Percentiles rank a stretch among this genome's conserved stretches.
Evolutionary conservation across 1,284 basidiomycete species (phyloP).

Genomic region (Cutaneotrichosporon daszewskae): DNA sequence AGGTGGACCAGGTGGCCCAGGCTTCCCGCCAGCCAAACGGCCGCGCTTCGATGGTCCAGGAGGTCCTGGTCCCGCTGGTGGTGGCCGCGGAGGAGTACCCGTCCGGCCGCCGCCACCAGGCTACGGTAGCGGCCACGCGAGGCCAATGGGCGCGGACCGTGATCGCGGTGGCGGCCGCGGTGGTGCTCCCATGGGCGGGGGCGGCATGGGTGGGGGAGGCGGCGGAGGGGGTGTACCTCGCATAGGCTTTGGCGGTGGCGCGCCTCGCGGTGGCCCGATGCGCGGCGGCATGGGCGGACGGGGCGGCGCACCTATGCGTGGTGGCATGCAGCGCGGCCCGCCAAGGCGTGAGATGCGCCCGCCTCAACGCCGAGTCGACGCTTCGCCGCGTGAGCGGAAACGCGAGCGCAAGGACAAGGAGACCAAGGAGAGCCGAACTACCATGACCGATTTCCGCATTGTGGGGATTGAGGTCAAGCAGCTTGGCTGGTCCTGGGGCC

Average conservation of each 20-base stretch:
- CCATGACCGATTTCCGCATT: constrained; percentile 93
- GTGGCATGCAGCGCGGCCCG: constrained; percentile 7
- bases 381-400: constrained; percentile 16
- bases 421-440: constrained; percentile 60
- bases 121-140: constrained; percentile 10
- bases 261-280: constrained; percentile 50
- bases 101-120: constrained; percentile 17
- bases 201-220: too few relatives aligned
- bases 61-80: constrained; percentile 1
- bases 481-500: constrained; percentile 49
- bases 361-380: constrained; percentile 4
- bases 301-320: constrained; percentile 11
- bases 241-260: constrained; percentile 34
- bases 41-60: constrained; percentile 72
- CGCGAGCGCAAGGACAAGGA: constrained; percentile 21
- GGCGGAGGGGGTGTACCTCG: too few relatives aligned
- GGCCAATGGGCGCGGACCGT: constrained; percentile 32
- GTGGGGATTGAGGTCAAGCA: constrained; percentile 69
- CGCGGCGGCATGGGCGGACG: constrained; percentile 23
- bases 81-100: constrained; percentile 16
- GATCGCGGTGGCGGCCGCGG: constrained; percentile 14
- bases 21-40: constrained; percentile 57
- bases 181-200: constrained; percentile 8
- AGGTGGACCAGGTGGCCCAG: constrained; percentile 9
- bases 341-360: constrained; percentile 8